Conservation (phyloP, 2,329 filamentous ascomycete genomes). For the Monilinia polystroma region DNA sequence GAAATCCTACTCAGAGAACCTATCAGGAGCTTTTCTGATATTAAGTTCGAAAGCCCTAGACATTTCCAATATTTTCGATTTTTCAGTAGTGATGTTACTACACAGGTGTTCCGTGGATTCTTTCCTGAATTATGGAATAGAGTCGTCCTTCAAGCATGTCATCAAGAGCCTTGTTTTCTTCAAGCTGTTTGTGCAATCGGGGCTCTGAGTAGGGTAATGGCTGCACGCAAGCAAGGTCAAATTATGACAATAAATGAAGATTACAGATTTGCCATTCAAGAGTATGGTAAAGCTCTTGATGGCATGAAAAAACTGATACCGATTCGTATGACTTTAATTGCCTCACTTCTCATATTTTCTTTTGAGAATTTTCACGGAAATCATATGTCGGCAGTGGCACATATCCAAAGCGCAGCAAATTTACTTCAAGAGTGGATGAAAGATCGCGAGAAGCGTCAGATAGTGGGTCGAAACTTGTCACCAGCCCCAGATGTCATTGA, state of each 20-base stretch:
- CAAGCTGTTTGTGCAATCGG: constrained; percentile 21
- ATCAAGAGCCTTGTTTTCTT: constrained; percentile 15
- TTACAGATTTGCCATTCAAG: constrained; percentile 18
- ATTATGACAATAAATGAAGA: constrained; percentile 10
- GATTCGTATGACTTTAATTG: constrained; percentile 15
- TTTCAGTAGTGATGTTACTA: constrained; percentile 19
- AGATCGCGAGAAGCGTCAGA: constrained; percentile 14
- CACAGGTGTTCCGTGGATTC: constrained; percentile 9
- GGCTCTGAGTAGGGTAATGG: constrained; percentile 18
- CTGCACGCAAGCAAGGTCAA: constrained; percentile 2
- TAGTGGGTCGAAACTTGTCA: constrained; percentile 8
- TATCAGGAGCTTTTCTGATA: background rate
- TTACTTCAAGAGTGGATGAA: constrained; percentile 18
- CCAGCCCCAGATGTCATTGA: constrained; percentile 21
- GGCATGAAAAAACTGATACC: constrained; percentile 12
- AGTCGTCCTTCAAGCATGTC: constrained; percentile 15
- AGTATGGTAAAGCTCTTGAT: constrained; percentile 18
- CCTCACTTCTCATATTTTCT: constrained; percentile 14
- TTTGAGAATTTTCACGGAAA: constrained; percentile 22
- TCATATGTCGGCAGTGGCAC: constrained; percentile 1
- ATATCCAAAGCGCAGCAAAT: constrained; percentile 18
- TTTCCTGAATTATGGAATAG: constrained; percentile 13
- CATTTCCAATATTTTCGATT: constrained; percentile 18
- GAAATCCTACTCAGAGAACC: no score
- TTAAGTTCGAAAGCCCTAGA: constrained; percentile 9